Percentiles rank a stretch among this genome's conserved stretches.
Evolutionary conservation across 768 basidiomycete genomes (phyloP).

Genomic region (Xerocomellus dryophilus): DNA sequence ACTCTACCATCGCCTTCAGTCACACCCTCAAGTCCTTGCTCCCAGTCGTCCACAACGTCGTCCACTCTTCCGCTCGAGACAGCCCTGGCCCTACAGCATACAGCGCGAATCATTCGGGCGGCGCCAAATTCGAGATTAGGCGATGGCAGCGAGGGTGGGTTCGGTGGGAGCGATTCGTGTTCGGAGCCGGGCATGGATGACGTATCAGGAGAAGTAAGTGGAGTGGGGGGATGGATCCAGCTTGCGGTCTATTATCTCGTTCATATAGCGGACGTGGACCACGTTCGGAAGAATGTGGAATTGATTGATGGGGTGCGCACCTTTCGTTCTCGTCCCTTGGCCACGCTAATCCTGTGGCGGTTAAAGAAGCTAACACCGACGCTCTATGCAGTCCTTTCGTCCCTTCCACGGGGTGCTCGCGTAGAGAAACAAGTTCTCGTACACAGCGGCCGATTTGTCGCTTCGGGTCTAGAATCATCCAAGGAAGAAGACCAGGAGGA

Average conservation of each 20-base stretch:
- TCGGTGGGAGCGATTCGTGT: slow-evolving; percentile 18
- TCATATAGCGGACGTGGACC: slow-evolving; percentile 36
- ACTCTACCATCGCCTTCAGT: slow-evolving; percentile 56
- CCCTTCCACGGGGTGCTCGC: slow-evolving; percentile 67
- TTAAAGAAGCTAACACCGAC: slow-evolving; percentile 33
- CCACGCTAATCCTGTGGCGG: neutral
- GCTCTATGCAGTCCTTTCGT: slow-evolving; percentile 59
- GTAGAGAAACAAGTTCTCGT: slow-evolving; percentile 75
- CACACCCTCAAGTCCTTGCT: slow-evolving; percentile 21
- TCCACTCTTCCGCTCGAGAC: slow-evolving; percentile 54
- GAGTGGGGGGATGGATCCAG: slow-evolving; percentile 51
- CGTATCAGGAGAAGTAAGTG: slow-evolving; percentile 26
- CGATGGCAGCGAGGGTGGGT: slow-evolving; percentile 28
- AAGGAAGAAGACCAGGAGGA: slow-evolving; percentile 36
- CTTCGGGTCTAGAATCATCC: slow-evolving; percentile 28
- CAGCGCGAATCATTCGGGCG: slow-evolving; percentile 54
- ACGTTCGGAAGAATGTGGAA: slow-evolving; percentile 41
- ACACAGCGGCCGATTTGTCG: slow-evolving; percentile 61
- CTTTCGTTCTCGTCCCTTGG: neutral
- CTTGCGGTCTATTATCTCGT: slow-evolving; percentile 73
- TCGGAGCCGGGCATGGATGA: slow-evolving; percentile 29
- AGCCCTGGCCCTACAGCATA: slow-evolving; percentile 79
- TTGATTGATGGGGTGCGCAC: slow-evolving; percentile 19
- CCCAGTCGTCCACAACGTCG: slow-evolving; percentile 54
- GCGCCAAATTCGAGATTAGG: slow-evolving; percentile 49